Percentiles rank a stretch among this genome's conserved stretches.
These are phyloP conservation scores for Colletotrichum spaethianum DNA, from an alignment of 2,329 filamentous ascomycete genomes.

Conservation along the genomic window DNA sequence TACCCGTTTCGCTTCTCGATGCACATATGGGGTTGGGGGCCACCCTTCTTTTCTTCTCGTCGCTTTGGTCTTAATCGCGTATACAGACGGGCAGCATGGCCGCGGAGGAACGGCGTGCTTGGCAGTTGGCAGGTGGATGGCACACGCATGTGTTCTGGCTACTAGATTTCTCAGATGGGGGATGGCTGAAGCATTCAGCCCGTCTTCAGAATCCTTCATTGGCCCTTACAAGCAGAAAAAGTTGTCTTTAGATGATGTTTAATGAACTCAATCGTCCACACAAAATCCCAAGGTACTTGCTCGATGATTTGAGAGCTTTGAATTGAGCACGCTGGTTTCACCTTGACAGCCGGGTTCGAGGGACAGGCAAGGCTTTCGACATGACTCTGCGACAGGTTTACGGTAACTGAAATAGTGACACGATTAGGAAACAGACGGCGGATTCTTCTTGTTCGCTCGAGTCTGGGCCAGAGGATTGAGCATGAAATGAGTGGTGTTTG, in stretches of 20 bases:
- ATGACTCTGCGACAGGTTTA: not conserved
- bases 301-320: not conserved
- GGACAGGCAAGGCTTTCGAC: not conserved
- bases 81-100: slow-evolving; percentile 18
- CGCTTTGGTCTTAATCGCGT: slow-evolving; percentile 16
- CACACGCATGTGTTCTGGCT: slow-evolving; percentile 23
- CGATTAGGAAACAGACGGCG: not conserved
- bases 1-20: slow-evolving; percentile 35
- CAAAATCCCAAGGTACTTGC: not conserved
- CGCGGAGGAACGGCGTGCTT: slow-evolving; percentile 17
- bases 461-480: not conserved
- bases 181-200: not conserved
- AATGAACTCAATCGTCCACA: slow-evolving; percentile 26
- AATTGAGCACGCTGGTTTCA: not conserved
- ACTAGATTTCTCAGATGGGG: slow-evolving; percentile 23
- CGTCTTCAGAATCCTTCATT: slow-evolving; percentile 3
- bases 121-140: slow-evolving; percentile 6
- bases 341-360: not conserved
- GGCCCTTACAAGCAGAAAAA: slow-evolving; percentile 25
- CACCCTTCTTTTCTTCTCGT: slow-evolving; percentile 15
- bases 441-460: not conserved
- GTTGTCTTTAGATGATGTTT: slow-evolving; percentile 36
- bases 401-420: not conserved
- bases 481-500: slow-evolving; percentile 16
- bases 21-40: slow-evolving; percentile 21